Evolutionary conservation across 129 eudicot genomes (phyloP), one percentile per base, ranked within the genome.

Genomic region (Centella asiatica): DNA sequence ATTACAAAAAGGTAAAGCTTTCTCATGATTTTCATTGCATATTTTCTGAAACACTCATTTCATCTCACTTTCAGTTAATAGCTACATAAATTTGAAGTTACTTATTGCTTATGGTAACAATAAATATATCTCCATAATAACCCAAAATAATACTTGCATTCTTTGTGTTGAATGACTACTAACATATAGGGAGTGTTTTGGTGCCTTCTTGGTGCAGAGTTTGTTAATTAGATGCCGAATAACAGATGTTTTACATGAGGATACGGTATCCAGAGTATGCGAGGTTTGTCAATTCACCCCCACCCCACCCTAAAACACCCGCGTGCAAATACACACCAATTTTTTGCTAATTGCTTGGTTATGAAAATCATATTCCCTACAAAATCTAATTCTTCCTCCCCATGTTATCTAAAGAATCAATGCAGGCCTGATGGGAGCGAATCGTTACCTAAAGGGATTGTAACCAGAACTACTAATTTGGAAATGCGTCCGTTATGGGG

Each of bases 401-500:
- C 4, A 2, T n/a, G 1, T 7, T 18, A 13, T 18, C 1, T 22
- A 20, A 33, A 89, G 95, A 63, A 67, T 40, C 72, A 64, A 68
- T 85, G 86, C 82, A 78, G 77, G 62, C 78, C 68, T 20, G 83
- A 69, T 61, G 97, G 97, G 69, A 85, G 81, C 60, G 90, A 89
- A 66, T 67, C 84, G 37, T 77, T 90, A 42, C 97, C 97, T 47
- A 69, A 68, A 76, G 92, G 95, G 18, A 90, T 90, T 40, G 78
- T 90, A 24, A 62, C 72, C 39, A 80, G 59, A 72, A 83, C 92
- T 18, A 61, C 97, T 24, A 81, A 90, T 74, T 66, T 90, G 62
- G 95, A 90, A 71, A 83, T 85, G 89, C 84, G 76, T 9, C 88
- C 95, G 17, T 66, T 90, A 40, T 83, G 84, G 92, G 95, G 95